Base-by-base conservation (phyloP, 345 rosid species). In the Psidium guajava region DNA sequence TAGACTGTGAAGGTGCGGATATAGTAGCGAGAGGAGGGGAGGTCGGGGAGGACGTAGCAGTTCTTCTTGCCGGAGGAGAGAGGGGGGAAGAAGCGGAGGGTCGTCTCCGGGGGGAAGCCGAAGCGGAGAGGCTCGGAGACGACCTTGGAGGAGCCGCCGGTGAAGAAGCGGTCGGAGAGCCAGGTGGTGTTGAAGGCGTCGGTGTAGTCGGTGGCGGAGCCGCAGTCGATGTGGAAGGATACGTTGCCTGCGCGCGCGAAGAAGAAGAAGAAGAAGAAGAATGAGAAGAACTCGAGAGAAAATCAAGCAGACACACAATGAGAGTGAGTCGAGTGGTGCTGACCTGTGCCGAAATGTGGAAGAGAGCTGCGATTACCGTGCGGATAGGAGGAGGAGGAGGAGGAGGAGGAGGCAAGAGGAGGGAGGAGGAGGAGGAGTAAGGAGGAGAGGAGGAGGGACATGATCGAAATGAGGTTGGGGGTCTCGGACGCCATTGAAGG, bases 61-160 rank as follows among this genome's bases (percentile, higher is more conserved):
- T 96, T 98, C 91, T 96, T 96, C 86, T 96, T 96, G 25, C 99
- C 99, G 86, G 91, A 94, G 85, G 99, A 94, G 75, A 91, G 93
- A 5, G 99, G 93, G 8, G 99, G 98, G 94, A 98, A 98, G 88
- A 84, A 95, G 75, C 99, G 95, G 88, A 98, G 90, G 51, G 93
- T 91, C 86, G 91, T 95, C 89, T 98, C 99, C 13, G 91, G 94
- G 4, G 4, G 91, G 85, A 85, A 91, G 40, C 49, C 89, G 93
- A 98, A 98, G 77, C 85, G 94, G 56, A 98, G 94, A 21, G 99
- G 99, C 92, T 96, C 97, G 69, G 99, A 98, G 69, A 98, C 99
- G 1, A 91, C 90, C 52, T 85, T 85, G 54, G 92, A 51, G 75
- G 87, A 81, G 32, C 99, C 99, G 28, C 98, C 98, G 82, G 82